These are phyloP conservation scores for Lichina pygmaea DNA, from an alignment of 495 filamentous ascomycete genomes.

Conservation along the genomic window DNA sequence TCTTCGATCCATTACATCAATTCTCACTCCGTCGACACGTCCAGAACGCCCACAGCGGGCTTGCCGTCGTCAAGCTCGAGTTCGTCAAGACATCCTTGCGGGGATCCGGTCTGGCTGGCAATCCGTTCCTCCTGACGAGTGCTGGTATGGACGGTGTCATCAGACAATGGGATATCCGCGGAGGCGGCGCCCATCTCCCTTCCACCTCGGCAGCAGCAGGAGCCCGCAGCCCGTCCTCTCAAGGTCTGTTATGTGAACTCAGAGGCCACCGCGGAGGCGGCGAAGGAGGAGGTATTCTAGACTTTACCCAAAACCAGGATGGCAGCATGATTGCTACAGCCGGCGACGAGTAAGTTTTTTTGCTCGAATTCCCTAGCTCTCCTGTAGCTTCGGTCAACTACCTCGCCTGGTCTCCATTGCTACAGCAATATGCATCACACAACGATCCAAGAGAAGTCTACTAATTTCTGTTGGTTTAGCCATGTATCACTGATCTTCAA, in stretches of 20 bases:
- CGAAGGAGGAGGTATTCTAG: conserved; percentile 70
- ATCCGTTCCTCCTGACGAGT: conserved; percentile 31
- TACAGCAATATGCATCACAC: too few species aligned
- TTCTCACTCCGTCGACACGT: conserved; percentile 67
- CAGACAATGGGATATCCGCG: conserved; percentile 62
- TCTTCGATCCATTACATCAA: conserved; percentile 61
- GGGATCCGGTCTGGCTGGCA: conserved; percentile 6
- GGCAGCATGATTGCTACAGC: conserved; percentile 53
- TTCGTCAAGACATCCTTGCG: conserved; percentile 28
- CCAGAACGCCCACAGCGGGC: conserved; percentile 53
- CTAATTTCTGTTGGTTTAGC: too few species aligned
- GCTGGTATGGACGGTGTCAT: conserved; percentile 77
- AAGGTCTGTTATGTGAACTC: conserved; percentile 49
- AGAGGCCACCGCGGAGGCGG: conserved; percentile 53
- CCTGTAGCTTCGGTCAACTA: too few species aligned
- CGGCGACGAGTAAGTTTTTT: conserved; percentile 38
- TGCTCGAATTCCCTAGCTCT: background rate
- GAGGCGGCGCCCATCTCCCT: conserved; percentile 20
- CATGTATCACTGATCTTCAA: too few species aligned
- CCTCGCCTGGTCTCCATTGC: too few species aligned
- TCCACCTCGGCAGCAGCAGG: conserved; percentile 14
- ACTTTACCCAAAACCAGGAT: conserved; percentile 53
- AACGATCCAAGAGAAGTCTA: too few species aligned
- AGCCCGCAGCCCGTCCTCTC: conserved; percentile 13
- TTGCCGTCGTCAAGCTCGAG: conserved; percentile 71